A percentile compares a stretch with the other conserved stretches of the same genome.
These are phyloP conservation scores for Amorphotheca resinae DNA, from an alignment of 495 filamentous ascomycete species.

Conservation along the genomic window DNA sequence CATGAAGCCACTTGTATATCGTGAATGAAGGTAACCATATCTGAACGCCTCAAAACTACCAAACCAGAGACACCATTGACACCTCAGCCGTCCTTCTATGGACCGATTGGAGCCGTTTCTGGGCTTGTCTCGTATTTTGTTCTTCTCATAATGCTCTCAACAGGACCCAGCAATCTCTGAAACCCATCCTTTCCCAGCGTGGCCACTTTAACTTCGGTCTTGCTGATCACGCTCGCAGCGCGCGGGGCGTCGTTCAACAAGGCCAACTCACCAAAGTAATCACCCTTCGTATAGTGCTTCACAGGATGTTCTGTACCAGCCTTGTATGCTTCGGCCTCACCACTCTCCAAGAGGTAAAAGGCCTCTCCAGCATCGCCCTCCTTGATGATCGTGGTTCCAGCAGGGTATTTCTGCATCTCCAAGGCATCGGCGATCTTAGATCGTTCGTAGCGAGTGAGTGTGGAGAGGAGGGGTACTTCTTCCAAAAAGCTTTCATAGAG, in stretches of 20 bases:
- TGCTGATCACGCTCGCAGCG: conserved; percentile 76
- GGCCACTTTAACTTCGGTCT: conserved; percentile 86
- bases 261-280: conserved; percentile 94
- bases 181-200: conserved; percentile 88
- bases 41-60: conserved; percentile 10
- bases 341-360: conserved; percentile 84
- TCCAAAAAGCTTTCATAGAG: conserved; percentile 98
- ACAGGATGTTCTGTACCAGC: conserved; percentile 48
- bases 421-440: conserved; percentile 95
- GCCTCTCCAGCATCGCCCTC: conserved; percentile 87
- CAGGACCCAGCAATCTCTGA: conserved; percentile 82
- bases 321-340: conserved; percentile 80
- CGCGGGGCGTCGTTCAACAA: conserved; percentile 86
- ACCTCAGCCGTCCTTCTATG: conserved; percentile 20
- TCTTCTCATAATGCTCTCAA: conserved; percentile 88
- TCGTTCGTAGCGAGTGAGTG: conserved; percentile 79
- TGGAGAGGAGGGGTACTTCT: conserved; percentile 80
- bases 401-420: conserved; percentile 73
- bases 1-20: conserved; percentile 14
- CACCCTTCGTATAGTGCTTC: conserved; percentile 74
- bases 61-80: background rate
- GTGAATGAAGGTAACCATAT: conserved; percentile 19
- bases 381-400: conserved; percentile 71
- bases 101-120: conserved; percentile 39
- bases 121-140: conserved; percentile 42